Base-by-base conservation (phyloP, 1,139 yeast species). In the Zhuliangozyma parablackwelliae region DNA sequence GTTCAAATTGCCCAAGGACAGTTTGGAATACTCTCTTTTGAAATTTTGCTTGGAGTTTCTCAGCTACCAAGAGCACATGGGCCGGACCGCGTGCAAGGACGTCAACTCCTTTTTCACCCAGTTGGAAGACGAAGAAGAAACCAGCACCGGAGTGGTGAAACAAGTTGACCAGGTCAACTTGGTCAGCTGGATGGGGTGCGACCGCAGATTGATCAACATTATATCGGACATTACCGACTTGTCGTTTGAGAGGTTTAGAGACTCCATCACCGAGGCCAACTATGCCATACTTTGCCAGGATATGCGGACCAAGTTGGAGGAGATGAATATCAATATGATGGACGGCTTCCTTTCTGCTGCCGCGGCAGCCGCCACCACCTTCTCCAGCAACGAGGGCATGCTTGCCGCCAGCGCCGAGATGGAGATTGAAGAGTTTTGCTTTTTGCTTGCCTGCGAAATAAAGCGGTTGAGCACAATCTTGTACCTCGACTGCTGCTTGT, bases 181-280 rank as follows among this genome's bases (percentile, higher is more conserved):
- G 10, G 46, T 49, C 2, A 43, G 49, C 28, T 51, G 55, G 55
- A 49, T 57, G 59, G 69, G 69, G 5, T 61, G 69, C 40, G 62
- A 59, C 36, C 46, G 51, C 26, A 41, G 48, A 10, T 44, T 64
- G 31, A 40, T 62, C 7, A 46, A 54, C 28, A 44, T 57, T 2
- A 56, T 63, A 10, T 54, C 65, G 7, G 67, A 63, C 38, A 61
- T 63, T 20, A 64, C 69, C 5, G 69, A 63, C 37, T 45, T 63
- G 29, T 61, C 68, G 6, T 54, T 56, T 33, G 65, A 63, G 40
- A 48, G 63, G 39, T 36, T 41, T 8, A 44, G 44, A 35, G 34
- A 34, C 23, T 42, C 43, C 3, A 48, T 55, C 3, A 30, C 47
- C 2, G 58, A 51, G 26, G 16, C 34, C 1, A 48, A 49, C 26